A percentile compares a stretch with the other conserved stretches of the same genome.
These are phyloP conservation scores for Xylaria sp. DNA, from an alignment of 2,329 filamentous ascomycete genomes.

Conservation along the genomic window DNA sequence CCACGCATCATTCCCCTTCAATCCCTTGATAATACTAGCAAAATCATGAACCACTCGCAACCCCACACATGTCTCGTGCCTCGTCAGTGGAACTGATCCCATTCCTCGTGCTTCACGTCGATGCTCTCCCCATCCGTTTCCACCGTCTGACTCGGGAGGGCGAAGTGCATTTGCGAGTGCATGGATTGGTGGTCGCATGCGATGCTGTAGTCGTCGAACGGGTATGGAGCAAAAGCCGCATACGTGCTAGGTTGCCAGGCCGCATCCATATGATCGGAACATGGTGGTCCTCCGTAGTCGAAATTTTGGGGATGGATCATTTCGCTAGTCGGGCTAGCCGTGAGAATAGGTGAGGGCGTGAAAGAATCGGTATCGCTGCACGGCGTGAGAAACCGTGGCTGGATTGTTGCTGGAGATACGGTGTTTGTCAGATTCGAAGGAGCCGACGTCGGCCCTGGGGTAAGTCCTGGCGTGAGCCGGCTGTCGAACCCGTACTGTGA, in stretches of 20 bases:
- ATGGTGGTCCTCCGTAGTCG: conserved; percentile 36
- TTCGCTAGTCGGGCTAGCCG: conserved; percentile 38
- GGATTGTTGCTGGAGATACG: conserved; percentile 37
- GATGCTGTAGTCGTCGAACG: conserved; percentile 42
- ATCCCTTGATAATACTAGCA: not conserved
- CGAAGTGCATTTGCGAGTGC: conserved; percentile 31
- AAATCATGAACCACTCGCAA: not conserved
- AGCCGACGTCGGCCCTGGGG: conserved; percentile 36
- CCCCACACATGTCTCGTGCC: not conserved
- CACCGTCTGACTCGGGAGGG: conserved; percentile 30
- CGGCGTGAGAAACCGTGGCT: conserved; percentile 51
- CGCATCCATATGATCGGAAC: conserved; percentile 32
- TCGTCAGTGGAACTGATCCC: conserved; percentile 57
- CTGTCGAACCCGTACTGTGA: conserved; percentile 35
- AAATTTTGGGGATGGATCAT: conserved; percentile 38
- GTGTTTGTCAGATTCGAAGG: conserved; percentile 30
- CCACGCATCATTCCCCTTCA: not conserved
- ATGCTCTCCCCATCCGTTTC: conserved; percentile 33
- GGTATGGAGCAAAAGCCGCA: conserved; percentile 47
- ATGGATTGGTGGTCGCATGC: conserved; percentile 37
- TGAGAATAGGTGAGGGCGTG: conserved; percentile 33
- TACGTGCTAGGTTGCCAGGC: conserved; percentile 40
- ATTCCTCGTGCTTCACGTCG: conserved; percentile 42
- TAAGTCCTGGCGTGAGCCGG: conserved; percentile 31
- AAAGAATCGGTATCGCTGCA: conserved; percentile 54